phyloP scores from a whole-genome alignment of 805 yeast genomes.

The Kodamaea restingae region DNA sequence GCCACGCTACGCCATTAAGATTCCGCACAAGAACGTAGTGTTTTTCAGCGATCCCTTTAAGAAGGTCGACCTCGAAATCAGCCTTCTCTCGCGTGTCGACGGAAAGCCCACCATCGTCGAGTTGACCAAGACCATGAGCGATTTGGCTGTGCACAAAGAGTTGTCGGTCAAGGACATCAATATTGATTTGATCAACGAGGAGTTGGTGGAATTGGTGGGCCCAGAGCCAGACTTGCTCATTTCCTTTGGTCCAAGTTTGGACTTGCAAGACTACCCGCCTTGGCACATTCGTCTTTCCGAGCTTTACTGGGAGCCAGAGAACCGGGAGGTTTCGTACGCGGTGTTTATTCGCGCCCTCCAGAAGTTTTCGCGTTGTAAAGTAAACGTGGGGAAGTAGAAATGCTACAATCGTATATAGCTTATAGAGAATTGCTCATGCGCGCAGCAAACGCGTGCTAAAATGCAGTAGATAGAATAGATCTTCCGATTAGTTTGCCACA shows the following conservation, averaged over 20 bases:
- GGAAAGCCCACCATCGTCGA: slow-evolving; percentile 90
- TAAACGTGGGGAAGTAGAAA: slow-evolving; percentile 77
- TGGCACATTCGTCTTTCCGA: slow-evolving; percentile 95
- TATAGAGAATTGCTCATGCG: background rate
- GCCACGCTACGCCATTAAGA: slow-evolving; percentile 58
- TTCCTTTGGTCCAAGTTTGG: slow-evolving; percentile 80
- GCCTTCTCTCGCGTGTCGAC: slow-evolving; percentile 68
- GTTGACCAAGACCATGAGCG: slow-evolving; percentile 81
- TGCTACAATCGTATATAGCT: background rate
- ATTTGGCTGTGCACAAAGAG: slow-evolving; percentile 58
- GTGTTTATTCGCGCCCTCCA: slow-evolving; percentile 78
- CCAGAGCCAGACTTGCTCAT: slow-evolving; percentile 89
- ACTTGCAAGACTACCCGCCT: slow-evolving; percentile 93
- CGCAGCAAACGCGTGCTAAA: too few relatives aligned
- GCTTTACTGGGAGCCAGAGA: slow-evolving; percentile 87
- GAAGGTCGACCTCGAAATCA: slow-evolving; percentile 55
- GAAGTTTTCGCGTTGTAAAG: slow-evolving; percentile 73
- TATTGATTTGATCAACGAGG: slow-evolving; percentile 70
- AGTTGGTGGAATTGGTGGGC: slow-evolving; percentile 71
- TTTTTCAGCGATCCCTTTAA: slow-evolving; percentile 37
- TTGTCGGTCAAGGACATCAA: slow-evolving; percentile 64
- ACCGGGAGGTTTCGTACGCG: slow-evolving; percentile 72
- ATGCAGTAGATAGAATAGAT: too few relatives aligned
- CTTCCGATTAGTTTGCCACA: too few relatives aligned
- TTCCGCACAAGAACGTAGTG: slow-evolving; percentile 62